Percentiles rank a stretch among this genome's conserved stretches.
phyloP scores from a whole-genome alignment of 495 filamentous ascomycete genomes.

The Xylaria flabelliformis region DNA sequence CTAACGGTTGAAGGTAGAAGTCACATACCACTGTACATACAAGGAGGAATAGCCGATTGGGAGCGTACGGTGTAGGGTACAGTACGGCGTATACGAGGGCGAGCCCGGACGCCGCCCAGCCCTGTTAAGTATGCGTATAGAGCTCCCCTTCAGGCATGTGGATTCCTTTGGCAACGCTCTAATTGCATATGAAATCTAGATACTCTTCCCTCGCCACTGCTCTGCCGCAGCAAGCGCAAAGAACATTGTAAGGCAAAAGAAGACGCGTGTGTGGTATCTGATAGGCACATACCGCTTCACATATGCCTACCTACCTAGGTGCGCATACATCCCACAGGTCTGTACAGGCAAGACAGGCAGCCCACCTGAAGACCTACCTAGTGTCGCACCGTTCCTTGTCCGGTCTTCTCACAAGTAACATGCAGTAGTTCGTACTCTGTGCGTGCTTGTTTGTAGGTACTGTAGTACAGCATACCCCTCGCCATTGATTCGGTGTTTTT shows the following conservation, averaged over 20 bases:
- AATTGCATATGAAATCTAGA: background rate
- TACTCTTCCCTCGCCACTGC: conserved; percentile 1
- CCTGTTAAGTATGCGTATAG: background rate
- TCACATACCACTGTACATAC: background rate
- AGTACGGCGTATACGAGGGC: conserved; percentile 2
- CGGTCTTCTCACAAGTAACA: background rate
- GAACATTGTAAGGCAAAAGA: background rate
- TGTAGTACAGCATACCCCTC: background rate
- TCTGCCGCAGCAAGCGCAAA: conserved; percentile 22
- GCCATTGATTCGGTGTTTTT: conserved; percentile 15
- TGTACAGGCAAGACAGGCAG: too few relatives aligned
- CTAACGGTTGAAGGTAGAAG: conserved; percentile 16
- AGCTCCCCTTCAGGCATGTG: conserved; percentile 6
- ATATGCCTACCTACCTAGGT: background rate
- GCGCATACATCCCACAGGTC: background rate
- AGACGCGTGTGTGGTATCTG: background rate
- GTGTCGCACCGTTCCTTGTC: background rate
- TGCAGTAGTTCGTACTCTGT: background rate
- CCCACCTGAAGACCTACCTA: background rate
- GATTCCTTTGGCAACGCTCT: conserved; percentile 7
- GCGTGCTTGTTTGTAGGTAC: background rate
- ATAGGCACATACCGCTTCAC: conserved; percentile 4
- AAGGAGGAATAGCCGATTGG: background rate
- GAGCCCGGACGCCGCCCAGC: conserved; percentile 11
- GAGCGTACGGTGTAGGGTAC: background rate